Base-by-base conservation (phyloP, 306 rosid genomes). In the Cyamopsis tetragonoloba region DNA sequence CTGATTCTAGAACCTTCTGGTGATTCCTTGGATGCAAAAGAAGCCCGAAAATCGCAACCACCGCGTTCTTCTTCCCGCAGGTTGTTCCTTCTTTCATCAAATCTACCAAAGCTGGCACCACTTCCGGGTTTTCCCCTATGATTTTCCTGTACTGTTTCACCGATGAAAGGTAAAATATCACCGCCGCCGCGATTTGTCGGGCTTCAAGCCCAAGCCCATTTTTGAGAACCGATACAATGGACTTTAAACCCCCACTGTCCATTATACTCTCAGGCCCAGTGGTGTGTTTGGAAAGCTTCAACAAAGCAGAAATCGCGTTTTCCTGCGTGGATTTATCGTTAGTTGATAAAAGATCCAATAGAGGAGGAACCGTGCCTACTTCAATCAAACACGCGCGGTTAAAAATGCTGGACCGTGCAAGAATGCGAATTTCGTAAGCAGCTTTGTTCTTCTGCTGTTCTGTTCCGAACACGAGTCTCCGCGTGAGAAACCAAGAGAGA, bases 381-480 rank as follows among this genome's bases (percentile, higher is more conserved):
- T 86, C 72, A 26, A 87, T 62, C 77, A 92, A 78, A 53, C 95
- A 85, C 8, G 83, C 64, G 22, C 96, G 73, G 10, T 87, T 89
- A 82, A 85, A 87, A 46, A 85, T 66, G 71, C 75, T 92, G 5
- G 89, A 82, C 57, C 93, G 85, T 0, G 87, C 72, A 0, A 89
- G 86, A 49, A 86, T 13, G 3, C 96, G 96, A 70, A 87, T 79
- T 42, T 92, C 98, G 9, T 85, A 79, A 0, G 96, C 95, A 1
- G 92, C 95, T 42, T 81, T 92, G 70, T 74, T 82, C 23, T 78
- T 84, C 84, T 82, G 76, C 3, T 66, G 51, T 1, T 5, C 24
- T 0, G 84, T 75, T 26, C 98, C 96, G 11, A 85, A 89, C 37
- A 74, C 78, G 7, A 92, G 86, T 73, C 68, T 65, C 18, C 69